phyloP scores from a whole-genome alignment of 352 stramenopile genomes.

The Globisporangium echinulatum region DNA sequence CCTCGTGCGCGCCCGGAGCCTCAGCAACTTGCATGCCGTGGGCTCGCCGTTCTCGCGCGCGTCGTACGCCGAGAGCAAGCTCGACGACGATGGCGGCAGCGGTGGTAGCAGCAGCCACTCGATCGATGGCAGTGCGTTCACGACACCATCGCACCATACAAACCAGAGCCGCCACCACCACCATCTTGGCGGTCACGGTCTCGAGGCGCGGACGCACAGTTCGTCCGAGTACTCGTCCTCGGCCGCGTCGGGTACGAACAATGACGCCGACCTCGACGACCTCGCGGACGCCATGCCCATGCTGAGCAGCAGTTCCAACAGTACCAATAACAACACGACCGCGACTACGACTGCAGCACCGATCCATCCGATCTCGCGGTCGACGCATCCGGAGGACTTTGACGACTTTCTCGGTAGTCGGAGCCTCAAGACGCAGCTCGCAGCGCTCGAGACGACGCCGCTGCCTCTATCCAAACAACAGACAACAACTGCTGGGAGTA shows the following conservation, averaged over 20 bases:
- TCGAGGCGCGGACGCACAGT: constrained; percentile 17
- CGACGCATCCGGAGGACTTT: constrained; percentile 29
- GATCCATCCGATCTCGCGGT: constrained; percentile 25
- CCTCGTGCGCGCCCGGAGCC: constrained; percentile 42
- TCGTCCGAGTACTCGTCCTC: constrained; percentile 21
- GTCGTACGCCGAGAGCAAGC: constrained; percentile 44
- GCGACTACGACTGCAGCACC: constrained; percentile 11
- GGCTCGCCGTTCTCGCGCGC: constrained; percentile 33
- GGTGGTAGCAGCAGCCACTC: not conserved
- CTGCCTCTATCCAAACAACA: constrained; percentile 14
- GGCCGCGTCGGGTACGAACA: constrained; percentile 11
- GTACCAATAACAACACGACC: not conserved
- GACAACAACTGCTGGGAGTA: constrained; percentile 27
- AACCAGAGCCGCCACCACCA: not conserved
- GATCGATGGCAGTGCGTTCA: constrained; percentile 13
- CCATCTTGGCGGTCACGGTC: not conserved
- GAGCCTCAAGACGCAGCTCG: constrained; percentile 47
- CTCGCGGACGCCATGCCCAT: constrained; percentile 8
- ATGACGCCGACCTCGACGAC: constrained; percentile 20
- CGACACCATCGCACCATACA: not conserved
- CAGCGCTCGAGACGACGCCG: constrained; percentile 27
- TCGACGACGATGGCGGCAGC: constrained; percentile 19
- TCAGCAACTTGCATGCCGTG: constrained; percentile 38
- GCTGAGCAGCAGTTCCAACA: constrained; percentile 17
- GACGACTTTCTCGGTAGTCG: constrained; percentile 59